These are phyloP conservation scores for Cordyceps pruinosa DNA, from an alignment of 2,329 filamentous ascomycete genomes.

Conservation along the genomic window DNA sequence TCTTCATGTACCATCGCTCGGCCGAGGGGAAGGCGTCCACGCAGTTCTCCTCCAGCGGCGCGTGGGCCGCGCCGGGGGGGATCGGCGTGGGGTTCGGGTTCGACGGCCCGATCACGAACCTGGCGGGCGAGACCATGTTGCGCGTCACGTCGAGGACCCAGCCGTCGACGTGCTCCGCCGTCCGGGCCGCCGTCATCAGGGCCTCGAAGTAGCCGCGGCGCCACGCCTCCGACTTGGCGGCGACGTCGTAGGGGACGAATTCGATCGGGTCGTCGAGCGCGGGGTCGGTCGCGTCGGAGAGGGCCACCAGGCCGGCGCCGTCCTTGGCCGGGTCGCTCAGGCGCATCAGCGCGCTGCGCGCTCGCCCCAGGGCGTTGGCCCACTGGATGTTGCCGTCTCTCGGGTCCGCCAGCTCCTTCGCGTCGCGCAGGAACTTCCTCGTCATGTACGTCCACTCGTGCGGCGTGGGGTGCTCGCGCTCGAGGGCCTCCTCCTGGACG, in stretches of 20 bases:
- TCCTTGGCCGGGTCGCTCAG: constrained; percentile 65
- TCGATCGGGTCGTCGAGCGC: constrained; percentile 62
- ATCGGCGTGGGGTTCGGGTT: constrained; percentile 75
- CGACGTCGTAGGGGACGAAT: constrained; percentile 59
- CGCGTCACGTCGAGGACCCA: constrained; percentile 65
- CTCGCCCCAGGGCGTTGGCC: constrained; percentile 56
- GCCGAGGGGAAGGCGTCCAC: constrained; percentile 61
- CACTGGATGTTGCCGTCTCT: constrained; percentile 54
- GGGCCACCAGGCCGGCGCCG: constrained; percentile 56
- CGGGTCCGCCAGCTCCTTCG: constrained; percentile 51
- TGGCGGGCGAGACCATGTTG: constrained; percentile 60
- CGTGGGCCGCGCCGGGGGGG: constrained; percentile 52
- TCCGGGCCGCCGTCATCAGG: constrained; percentile 68
- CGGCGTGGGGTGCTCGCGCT: constrained; percentile 72
- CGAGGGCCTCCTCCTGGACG: constrained; percentile 65
- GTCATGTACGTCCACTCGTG: constrained; percentile 72
- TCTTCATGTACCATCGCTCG: constrained; percentile 72
- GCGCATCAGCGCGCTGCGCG: constrained; percentile 52
- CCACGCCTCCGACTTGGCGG: constrained; percentile 75
- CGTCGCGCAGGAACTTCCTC: constrained; percentile 59
- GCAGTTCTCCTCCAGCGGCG: constrained; percentile 71
- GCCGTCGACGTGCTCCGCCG: constrained; percentile 74
- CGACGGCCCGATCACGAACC: constrained; percentile 71
- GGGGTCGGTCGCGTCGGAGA: constrained; percentile 54
- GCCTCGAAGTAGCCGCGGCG: constrained; percentile 77